Evolutionary conservation across 768 basidiomycete species (phyloP), one percentile per base, ranked within the genome.

Genomic region (Boletus subcaerulescens): DNA sequence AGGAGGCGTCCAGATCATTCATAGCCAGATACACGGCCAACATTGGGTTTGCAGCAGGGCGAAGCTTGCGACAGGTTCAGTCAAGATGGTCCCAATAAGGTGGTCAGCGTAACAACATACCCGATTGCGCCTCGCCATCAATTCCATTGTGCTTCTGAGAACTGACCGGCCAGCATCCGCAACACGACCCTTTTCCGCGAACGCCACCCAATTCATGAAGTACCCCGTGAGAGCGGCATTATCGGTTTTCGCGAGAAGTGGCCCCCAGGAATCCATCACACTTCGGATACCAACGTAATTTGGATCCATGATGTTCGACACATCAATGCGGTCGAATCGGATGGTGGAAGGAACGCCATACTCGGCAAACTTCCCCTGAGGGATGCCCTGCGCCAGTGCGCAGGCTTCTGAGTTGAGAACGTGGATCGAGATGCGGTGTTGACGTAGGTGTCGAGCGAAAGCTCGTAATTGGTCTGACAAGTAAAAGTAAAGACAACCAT

Each of bases 401-500:
- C 68, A 66, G 6, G 80, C 72, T 51, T 83, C 77, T 39, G 66
- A 71, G 56, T 52, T 45, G 24, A 65, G 64, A 11, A 78, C 52
- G 22, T 59, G 64, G 45, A 81, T 71, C 0, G 68, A 57, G 35
- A 78, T 65, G 15, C 60, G 57, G 42, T 72, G 68, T 20, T 60
- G 65, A 15, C 66, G 68, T 32, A 80, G 57, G 4, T 75, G 73
- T 18, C 60, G 40, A 0, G 70, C 59, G 60, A 81, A 78, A 0
- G 60, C 60, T 17, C 63, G 63, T 13, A 81, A 67, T 55, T 79
- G 67, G 13, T 75, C 68, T 5, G 71, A 67, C 26, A 81, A 51
- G 55, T 72, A 74, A 52, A 80, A 80, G 61, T 78, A 79, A 32
- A 81, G 74, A 47, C 78, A 81, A 5, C 80, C 80, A 51, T 75